Evolutionary conservation across 805 yeast genomes (phyloP).

Genomic region (Myxozyma nipponensis): DNA sequence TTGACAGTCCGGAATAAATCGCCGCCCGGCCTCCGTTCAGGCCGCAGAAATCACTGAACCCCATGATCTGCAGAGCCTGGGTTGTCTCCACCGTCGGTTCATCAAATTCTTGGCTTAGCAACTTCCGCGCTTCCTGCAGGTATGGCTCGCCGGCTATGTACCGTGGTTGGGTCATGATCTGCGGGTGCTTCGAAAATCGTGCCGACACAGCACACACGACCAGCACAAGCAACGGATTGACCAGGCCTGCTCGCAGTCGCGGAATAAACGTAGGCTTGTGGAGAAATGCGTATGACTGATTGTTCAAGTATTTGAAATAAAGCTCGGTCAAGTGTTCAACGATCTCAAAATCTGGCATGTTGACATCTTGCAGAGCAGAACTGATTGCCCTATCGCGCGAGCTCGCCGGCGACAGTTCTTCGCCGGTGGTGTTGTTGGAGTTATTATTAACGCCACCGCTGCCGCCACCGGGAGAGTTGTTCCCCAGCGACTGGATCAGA

Average conservation of each 20-base stretch:
- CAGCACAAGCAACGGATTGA: constrained; percentile 33
- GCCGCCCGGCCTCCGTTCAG: constrained; percentile 37
- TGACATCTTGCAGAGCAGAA: constrained; percentile 11
- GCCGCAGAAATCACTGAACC: constrained; percentile 38
- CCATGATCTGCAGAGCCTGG: constrained; percentile 36
- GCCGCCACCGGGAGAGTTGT: constrained; percentile 1
- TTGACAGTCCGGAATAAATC: constrained; percentile 38
- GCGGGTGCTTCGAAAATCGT: constrained; percentile 37
- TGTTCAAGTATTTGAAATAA: constrained; percentile 36
- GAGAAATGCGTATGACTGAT: constrained; percentile 38
- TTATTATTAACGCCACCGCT: neutral
- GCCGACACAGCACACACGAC: constrained; percentile 39
- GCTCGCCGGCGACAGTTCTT: constrained; percentile 18
- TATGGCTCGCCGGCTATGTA: constrained; percentile 31
- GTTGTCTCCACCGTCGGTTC: constrained; percentile 37
- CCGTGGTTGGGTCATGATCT: constrained; percentile 29
- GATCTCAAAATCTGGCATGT: constrained; percentile 31
- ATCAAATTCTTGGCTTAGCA: constrained; percentile 33
- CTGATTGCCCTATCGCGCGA: constrained; percentile 17
- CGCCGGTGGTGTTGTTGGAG: constrained; percentile 3
- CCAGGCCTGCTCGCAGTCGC: constrained; percentile 32
- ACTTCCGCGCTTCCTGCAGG: constrained; percentile 29
- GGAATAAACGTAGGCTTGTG: constrained; percentile 36
- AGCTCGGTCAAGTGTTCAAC: constrained; percentile 36
- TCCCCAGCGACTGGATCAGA: constrained; percentile 6